Base-by-base conservation (phyloP, 2,329 filamentous ascomycete genomes). In the Penicillium brasilianum region DNA sequence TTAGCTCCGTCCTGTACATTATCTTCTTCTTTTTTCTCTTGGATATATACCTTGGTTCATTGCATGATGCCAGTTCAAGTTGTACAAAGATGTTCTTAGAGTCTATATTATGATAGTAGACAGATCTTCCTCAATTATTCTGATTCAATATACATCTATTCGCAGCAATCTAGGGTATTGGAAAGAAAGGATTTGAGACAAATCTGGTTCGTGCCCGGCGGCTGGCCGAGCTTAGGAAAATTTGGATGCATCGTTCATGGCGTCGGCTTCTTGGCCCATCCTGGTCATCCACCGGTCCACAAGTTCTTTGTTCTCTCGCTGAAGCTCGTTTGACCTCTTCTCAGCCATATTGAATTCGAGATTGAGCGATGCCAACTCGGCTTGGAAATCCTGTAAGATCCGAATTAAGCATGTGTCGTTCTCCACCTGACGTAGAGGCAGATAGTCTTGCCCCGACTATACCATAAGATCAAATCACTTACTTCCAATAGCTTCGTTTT, bases 271-370 rank as follows among this genome's bases (percentile, higher is more conserved):
- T 73, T 89, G 85, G 4, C 88, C 90, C 85, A 95, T 95, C 65
- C 90, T 84, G 72, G 87, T 88, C 90, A 98, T 93, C 92, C 93
- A 98, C 57, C 95, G 85, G 74, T 93, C 90, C 56, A 97, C 88
- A 58, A 99, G 83, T 67, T 97, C 91, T 72, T 91, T 88, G 73
- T 98, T 98, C 75, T 98, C 95, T 61, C 83, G 84, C 73, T 88
- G 86, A 64, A 96, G 81, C 76, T 87, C 88, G 73, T 89, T 87
- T 30, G 85, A 83, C 72, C 88, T 87, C 74, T 93, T 86, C 75
- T 96, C 93, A 3, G 90, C 88, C 82, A 97, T 87, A 68, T 95
- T 93, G 46, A 97, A 83, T 77, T 98, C 91, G 66, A 98, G 82
- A 68, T 93, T 93, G 50, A 97, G 80, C 0, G 92, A 89, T 54